A percentile compares a stretch with the other conserved stretches of the same genome.
Evolutionary conservation across 768 basidiomycete species (phyloP).

Genomic region (Boletus eberwhitei): DNA sequence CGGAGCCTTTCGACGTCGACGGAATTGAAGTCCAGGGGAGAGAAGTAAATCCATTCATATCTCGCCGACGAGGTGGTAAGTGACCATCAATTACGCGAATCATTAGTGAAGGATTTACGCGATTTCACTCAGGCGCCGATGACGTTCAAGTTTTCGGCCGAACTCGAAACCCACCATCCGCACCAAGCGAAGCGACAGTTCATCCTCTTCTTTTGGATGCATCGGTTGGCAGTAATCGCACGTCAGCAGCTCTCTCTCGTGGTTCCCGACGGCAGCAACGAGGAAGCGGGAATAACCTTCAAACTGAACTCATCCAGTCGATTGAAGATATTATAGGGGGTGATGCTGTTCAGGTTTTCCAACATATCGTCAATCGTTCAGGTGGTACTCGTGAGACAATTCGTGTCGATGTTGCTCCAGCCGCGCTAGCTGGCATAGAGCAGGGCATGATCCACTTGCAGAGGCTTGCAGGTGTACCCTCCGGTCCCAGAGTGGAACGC

Average conservation of each 20-base stretch:
- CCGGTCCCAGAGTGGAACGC: slow-evolving; percentile 63
- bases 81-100: not conserved
- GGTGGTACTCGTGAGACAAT: slow-evolving; percentile 62
- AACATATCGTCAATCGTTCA: slow-evolving; percentile 70
- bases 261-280: slow-evolving; percentile 55
- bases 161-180: slow-evolving; percentile 45
- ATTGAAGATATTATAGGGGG: slow-evolving; percentile 81
- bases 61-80: slow-evolving; percentile 49
- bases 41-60: slow-evolving; percentile 39
- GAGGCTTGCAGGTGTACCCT: slow-evolving; percentile 44
- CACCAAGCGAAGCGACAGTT: slow-evolving; percentile 65
- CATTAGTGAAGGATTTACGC: not conserved
- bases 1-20: slow-evolving; percentile 48
- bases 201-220: slow-evolving; percentile 81
- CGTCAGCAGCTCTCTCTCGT: slow-evolving; percentile 44
- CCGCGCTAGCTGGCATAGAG: slow-evolving; percentile 58
- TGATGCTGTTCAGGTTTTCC: slow-evolving; percentile 78
- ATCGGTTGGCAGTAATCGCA: slow-evolving; percentile 43
- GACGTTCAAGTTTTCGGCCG: slow-evolving; percentile 64
- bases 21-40: slow-evolving; percentile 44
- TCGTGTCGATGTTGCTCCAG: slow-evolving; percentile 72
- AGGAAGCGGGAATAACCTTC: slow-evolving; percentile 43
- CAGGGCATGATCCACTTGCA: slow-evolving; percentile 49
- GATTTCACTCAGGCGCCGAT: slow-evolving; percentile 41
- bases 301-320: slow-evolving; percentile 64